These are phyloP conservation scores for Nitzschia putrida DNA, from an alignment of 108 stramenopile genomes.

Conservation along the genomic window DNA sequence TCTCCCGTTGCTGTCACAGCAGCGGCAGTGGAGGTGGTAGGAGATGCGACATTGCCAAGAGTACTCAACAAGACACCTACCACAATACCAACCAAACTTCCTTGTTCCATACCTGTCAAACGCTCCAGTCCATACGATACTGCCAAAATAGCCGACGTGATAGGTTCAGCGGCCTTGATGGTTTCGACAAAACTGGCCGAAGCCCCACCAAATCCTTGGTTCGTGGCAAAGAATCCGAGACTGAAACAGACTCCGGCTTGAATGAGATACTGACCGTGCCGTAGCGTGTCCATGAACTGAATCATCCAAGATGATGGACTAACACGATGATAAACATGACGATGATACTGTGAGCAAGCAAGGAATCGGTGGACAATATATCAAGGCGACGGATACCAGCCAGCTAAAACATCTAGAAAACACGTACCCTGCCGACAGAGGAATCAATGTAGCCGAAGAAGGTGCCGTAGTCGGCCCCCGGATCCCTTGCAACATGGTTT, in stretches of 20 bases:
- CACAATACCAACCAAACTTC: slow-evolving; percentile 58
- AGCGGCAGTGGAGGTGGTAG: neutral
- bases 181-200: slow-evolving; percentile 84
- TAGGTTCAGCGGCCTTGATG: slow-evolving; percentile 84
- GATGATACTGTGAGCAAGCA: neutral
- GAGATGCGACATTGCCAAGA: slow-evolving; percentile 28
- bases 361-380: neutral
- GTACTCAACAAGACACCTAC: slow-evolving; percentile 71
- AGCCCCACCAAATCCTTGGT: slow-evolving; percentile 57
- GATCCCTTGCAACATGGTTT: neutral
- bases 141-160: slow-evolving; percentile 70
- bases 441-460: neutral
- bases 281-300: neutral
- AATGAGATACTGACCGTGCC: neutral
- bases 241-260: slow-evolving; percentile 59
- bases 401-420: neutral
- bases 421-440: neutral
- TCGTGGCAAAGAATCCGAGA: slow-evolving; percentile 73
- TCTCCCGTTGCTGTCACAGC: neutral
- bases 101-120: slow-evolving; percentile 48
- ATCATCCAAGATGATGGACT: too few relatives aligned
- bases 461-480: neutral
- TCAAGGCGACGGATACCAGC: neutral
- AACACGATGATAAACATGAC: too few relatives aligned
- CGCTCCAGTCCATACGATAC: slow-evolving; percentile 70